These are phyloP conservation scores for Ophryocystis elektroscirrha DNA, from an alignment of 169 alveolate genomes.

Conservation along the genomic window DNA sequence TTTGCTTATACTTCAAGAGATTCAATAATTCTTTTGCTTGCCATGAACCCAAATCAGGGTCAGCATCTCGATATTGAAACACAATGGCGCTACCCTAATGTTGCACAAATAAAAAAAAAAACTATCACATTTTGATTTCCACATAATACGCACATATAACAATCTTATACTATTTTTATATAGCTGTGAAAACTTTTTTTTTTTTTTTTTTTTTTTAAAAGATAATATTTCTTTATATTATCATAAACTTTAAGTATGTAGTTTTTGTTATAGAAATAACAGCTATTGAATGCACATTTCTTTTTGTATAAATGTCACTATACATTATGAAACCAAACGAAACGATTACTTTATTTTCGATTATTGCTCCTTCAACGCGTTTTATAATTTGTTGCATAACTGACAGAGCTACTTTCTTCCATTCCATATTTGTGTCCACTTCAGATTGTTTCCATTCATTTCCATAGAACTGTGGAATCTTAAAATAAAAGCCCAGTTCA, in stretches of 20 bases:
- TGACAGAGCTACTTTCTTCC: conserved; percentile 31
- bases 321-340: no score
- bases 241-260: no score
- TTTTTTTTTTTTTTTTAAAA: no score
- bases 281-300: no score
- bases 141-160: no score
- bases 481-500: conserved; percentile 18
- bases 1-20: conserved; percentile 19
- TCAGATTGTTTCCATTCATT: conserved; percentile 16
- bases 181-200: no score
- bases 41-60: conserved; percentile 50
- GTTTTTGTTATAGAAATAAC: no score
- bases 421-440: conserved; percentile 11
- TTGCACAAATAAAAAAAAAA: no score
- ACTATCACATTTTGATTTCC: no score
- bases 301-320: no score
- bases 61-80: conserved; percentile 53
- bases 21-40: conserved; percentile 49
- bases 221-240: no score
- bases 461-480: conserved; percentile 8
- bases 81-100: conserved; percentile 41
- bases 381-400: conserved; percentile 35
- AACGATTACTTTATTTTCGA: conserved; percentile 49
- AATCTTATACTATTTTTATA: no score
- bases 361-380: conserved; percentile 52